A percentile compares a stretch with the other conserved stretches of the same genome.
Evolutionary conservation across 2,329 filamentous ascomycete species (phyloP).

Genomic region (Neonectria ditissima): DNA sequence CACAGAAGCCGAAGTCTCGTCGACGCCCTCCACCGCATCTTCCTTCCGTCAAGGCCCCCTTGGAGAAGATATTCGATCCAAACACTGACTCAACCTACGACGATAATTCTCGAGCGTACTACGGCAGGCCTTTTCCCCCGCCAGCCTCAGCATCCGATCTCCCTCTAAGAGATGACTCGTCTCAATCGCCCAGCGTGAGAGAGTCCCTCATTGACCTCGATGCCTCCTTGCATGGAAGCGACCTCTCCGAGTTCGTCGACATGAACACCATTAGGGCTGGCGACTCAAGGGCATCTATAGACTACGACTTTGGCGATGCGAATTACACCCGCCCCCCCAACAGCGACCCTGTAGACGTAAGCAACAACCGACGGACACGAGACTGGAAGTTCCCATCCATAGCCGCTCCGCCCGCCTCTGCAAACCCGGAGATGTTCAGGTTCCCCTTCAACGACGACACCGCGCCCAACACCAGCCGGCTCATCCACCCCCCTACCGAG

Average conservation of each 20-base stretch:
- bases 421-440: conserved; percentile 64
- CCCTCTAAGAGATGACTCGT: conserved; percentile 68
- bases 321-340: conserved; percentile 62
- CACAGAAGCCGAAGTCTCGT: conserved; percentile 64
- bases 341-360: conserved; percentile 69
- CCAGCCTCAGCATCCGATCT: conserved; percentile 62
- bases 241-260: conserved; percentile 69
- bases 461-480: conserved; percentile 52
- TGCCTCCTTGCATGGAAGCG: conserved; percentile 66
- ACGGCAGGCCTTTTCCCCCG: conserved; percentile 60
- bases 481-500: conserved; percentile 65
- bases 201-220: conserved; percentile 76
- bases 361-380: conserved; percentile 62
- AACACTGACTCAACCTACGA: conserved; percentile 74
- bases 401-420: conserved; percentile 62
- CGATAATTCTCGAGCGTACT: conserved; percentile 72
- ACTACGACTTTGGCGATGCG: conserved; percentile 61
- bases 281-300: conserved; percentile 59
- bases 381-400: conserved; percentile 71
- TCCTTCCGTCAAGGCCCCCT: conserved; percentile 67
- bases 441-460: conserved; percentile 59
- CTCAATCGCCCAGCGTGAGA: conserved; percentile 62
- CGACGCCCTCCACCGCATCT: conserved; percentile 69
- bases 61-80: conserved; percentile 75
- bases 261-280: conserved; percentile 70